Evolutionary conservation across 192 early-diverging fungal genomes (phyloP), one percentile per base, ranked within the genome.

Genomic region (Coemansia sp.): DNA sequence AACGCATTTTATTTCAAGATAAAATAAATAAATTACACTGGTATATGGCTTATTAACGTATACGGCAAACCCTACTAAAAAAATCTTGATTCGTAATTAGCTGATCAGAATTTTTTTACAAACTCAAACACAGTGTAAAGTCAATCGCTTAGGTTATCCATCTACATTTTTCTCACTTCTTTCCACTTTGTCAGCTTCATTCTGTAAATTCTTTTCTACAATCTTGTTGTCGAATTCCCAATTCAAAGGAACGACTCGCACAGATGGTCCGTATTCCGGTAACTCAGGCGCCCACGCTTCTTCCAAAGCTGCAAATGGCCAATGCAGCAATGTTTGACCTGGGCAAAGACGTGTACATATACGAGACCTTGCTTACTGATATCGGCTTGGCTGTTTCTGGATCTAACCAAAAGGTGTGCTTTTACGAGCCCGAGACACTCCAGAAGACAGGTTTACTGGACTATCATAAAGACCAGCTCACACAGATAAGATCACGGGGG

Each of bases 401-500:
- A 10, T 93, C 92, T 0, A 85, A 86, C 47, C 61, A 89, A 45
- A 72, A 85, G 64, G 85, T 93, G 60, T 88, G 87, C 40, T 75
- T 91, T 4, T 92, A 89, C 62, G 87, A 91, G 64, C 77, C 79
- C 1, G 26, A 69, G 26, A 84, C 83, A 0, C 78, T 88, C 15
- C 64, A 71, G 48, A 75, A 83, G 12, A 76, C 68, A n/a, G 71
- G 76, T 9, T 74, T 74, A 6, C 62, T 89, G 9, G 59, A 79
- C 16, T 87, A 86, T 72, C 92, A 93, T 57, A 76, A 60, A 7
- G 70, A 87, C 41, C 83, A 83, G 58, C 85, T 93, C 37, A 85
- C 90, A 12, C 85, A 90, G 64, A 87, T 91, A 37, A 84, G 87
- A 54, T 69, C 71, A 37, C 69, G 64, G 43, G 44, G 39, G 13